Conservation (phyloP, 148 eudicot species). For the Camellia japonica region DNA sequence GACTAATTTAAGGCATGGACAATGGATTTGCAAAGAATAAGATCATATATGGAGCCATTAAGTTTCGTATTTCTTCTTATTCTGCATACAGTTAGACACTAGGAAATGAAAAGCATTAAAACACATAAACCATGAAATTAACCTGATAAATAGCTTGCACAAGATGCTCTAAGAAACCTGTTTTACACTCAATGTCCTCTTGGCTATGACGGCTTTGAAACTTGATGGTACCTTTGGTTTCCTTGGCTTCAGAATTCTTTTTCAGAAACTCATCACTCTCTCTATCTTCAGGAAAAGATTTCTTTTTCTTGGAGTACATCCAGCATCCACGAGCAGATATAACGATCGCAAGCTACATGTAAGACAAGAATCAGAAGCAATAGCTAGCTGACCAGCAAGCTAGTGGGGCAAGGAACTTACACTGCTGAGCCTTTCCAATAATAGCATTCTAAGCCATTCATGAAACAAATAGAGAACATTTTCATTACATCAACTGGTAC, state of each 20-base stretch:
- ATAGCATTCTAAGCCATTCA: no score
- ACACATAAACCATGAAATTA: background rate
- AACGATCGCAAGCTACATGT: constrained; percentile 52
- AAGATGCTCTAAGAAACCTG: constrained; percentile 45
- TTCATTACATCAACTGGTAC: no score
- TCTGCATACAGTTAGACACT: background rate
- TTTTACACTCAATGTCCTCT: constrained; percentile 18
- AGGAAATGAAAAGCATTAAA: background rate
- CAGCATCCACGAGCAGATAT: constrained; percentile 75
- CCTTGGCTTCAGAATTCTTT: constrained; percentile 20
- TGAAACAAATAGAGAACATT: no score
- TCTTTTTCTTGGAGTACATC: constrained; percentile 30
- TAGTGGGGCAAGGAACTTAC: no score
- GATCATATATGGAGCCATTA: background rate
- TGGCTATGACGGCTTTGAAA: constrained; percentile 18
- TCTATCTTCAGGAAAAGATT: constrained; percentile 20
- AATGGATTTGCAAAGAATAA: background rate
- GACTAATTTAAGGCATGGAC: background rate
- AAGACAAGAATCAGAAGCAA: background rate
- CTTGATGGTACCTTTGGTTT: constrained; percentile 6
- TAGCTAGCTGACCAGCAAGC: background rate
- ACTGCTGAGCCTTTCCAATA: no score
- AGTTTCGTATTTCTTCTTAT: background rate
- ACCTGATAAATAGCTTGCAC: constrained; percentile 74
- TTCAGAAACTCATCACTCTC: constrained; percentile 39